Conservation (phyloP, 208 protist species). For the Trichomonas gallinae region DNA sequence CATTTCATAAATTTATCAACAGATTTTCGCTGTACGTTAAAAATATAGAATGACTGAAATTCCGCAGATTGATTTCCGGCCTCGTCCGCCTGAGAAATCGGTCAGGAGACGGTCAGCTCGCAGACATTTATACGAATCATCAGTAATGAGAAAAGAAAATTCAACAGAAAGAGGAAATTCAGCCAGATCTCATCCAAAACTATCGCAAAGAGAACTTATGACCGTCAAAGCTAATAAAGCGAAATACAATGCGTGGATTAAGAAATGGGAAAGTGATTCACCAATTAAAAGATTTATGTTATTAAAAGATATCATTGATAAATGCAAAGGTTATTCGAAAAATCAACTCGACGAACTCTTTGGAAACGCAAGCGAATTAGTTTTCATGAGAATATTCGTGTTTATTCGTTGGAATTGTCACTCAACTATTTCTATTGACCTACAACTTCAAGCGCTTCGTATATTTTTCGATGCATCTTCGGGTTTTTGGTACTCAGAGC, state of each 20-base stretch:
- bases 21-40: not conserved
- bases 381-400: not conserved
- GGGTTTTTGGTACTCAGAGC: not conserved
- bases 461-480: slow-evolving; percentile 8
- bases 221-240: not conserved
- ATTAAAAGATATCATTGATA: not conserved
- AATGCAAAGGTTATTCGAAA: not conserved
- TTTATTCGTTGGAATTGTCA: not conserved
- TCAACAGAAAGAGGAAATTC: not conserved
- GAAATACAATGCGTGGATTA: not conserved
- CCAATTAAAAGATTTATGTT: not conserved
- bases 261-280: not conserved
- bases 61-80: not conserved
- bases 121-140: not conserved
- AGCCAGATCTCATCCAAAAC: not conserved
- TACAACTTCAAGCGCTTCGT: not conserved
- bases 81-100: not conserved
- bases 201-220: not conserved
- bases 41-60: not conserved
- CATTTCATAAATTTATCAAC: too few relatives aligned
- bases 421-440: not conserved
- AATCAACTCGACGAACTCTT: not conserved
- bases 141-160: not conserved
- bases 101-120: not conserved
- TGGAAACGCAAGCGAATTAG: not conserved